Conservation (phyloP, 2,329 filamentous ascomycete species). For the Venturia aucupariae region DNA sequence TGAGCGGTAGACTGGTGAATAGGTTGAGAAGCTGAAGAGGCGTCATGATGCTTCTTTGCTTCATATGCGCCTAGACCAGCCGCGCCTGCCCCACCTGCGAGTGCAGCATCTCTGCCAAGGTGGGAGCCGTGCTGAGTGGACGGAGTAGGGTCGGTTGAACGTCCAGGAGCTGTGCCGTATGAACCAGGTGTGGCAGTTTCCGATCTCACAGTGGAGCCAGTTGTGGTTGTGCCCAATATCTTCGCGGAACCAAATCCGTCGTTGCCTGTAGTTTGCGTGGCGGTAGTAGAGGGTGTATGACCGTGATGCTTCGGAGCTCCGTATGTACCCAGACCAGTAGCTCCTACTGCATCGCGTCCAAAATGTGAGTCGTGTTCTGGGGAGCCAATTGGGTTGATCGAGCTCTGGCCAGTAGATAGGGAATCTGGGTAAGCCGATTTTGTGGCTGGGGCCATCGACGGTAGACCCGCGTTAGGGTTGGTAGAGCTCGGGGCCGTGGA, state of each 20-base stretch:
- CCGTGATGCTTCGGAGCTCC: constrained; percentile 4
- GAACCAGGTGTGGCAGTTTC: background rate
- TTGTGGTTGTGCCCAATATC: constrained; percentile 7
- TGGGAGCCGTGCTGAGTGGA: background rate
- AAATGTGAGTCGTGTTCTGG: constrained; percentile 6
- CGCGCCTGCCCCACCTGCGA: background rate
- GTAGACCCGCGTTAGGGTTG: background rate
- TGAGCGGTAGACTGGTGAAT: background rate
- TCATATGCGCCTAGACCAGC: constrained; percentile 1
- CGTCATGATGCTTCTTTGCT: constrained; percentile 6
- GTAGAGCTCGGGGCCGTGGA: background rate
- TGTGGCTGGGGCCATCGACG: background rate
- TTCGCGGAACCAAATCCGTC: background rate
- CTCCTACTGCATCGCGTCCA: constrained; percentile 6
- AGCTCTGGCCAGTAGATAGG: background rate
- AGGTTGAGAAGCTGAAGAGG: background rate
- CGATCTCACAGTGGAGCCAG: constrained; percentile 1
- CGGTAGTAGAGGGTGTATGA: background rate
- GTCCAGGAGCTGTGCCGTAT: background rate
- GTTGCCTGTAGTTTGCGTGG: background rate
- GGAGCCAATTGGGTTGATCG: constrained; percentile 1
- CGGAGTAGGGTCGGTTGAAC: background rate
- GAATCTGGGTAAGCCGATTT: background rate
- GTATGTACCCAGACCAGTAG: background rate
- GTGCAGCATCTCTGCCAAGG: background rate